These are phyloP conservation scores for Salix caprea DNA, from an alignment of 345 rosid genomes.

Conservation along the genomic window DNA sequence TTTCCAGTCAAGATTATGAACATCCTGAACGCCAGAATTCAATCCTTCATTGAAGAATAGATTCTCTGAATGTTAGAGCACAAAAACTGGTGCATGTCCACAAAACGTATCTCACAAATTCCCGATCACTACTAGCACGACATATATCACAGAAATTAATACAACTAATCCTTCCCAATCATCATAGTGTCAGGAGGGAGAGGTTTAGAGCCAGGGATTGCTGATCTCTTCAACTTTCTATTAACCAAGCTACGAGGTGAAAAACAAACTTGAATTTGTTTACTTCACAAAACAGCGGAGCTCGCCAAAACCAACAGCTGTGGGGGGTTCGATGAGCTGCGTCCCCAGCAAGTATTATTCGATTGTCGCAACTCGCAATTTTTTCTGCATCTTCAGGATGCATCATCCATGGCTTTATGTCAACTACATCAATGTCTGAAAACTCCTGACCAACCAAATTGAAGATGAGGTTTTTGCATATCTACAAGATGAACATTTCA, in stretches of 20 bases:
- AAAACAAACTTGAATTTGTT: not conserved
- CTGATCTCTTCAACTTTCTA: not conserved
- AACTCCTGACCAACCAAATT: slow-evolving; percentile 84
- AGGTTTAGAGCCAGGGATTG: not conserved
- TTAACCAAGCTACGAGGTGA: not conserved
- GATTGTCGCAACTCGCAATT: slow-evolving; percentile 51
- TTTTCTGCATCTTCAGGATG: slow-evolving; percentile 96
- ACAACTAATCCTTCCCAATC: not conserved
- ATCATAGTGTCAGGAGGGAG: not conserved
- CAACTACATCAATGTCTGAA: slow-evolving; percentile 66
- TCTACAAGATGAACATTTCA: slow-evolving; percentile 56
- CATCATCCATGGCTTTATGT: slow-evolving; percentile 95
- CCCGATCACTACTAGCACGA: not conserved
- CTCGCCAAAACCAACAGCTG: slow-evolving; percentile 98
- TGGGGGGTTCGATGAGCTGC: slow-evolving; percentile 93
- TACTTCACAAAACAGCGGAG: not conserved
- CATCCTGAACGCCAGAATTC: slow-evolving; percentile 99
- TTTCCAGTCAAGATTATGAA: slow-evolving; percentile 96
- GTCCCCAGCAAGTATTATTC: slow-evolving; percentile 80
- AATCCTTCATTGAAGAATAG: slow-evolving; percentile 49
- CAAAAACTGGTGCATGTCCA: not conserved
- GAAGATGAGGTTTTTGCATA: slow-evolving; percentile 71
- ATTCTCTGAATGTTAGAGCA: not conserved
- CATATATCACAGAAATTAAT: not conserved
- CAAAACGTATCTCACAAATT: not conserved